These are phyloP conservation scores for Pterocarpus macrocarpus DNA, from an alignment of 306 rosid species.

Conservation along the genomic window DNA sequence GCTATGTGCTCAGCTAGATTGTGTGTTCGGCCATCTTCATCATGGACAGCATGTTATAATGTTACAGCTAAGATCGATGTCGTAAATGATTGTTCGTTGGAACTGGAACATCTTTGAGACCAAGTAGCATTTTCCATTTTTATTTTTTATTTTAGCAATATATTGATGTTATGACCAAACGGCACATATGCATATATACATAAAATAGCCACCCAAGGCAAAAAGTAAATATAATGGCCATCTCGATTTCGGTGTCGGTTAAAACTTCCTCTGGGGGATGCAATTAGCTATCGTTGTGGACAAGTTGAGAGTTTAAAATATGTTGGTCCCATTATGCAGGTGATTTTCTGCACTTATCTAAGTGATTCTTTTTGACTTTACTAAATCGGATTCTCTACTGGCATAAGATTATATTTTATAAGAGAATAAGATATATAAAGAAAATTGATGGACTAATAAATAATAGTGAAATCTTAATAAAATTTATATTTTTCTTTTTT, in stretches of 20 bases:
- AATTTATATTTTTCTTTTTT: too few relatives aligned
- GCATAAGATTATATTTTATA: too few relatives aligned
- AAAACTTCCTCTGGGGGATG: neutral
- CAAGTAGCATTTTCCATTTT: neutral
- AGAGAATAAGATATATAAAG: too few relatives aligned
- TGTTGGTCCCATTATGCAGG: too few relatives aligned
- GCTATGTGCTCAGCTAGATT: neutral
- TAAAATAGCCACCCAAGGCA: neutral
- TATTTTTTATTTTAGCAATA: neutral
- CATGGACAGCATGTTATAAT: conserved; percentile 45
- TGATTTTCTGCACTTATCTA: too few relatives aligned
- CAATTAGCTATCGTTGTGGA: neutral
- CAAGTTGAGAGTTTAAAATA: too few relatives aligned
- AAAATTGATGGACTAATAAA: too few relatives aligned
- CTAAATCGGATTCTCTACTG: too few relatives aligned
- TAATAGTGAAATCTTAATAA: too few relatives aligned
- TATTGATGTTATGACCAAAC: too few relatives aligned
- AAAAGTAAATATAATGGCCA: neutral
- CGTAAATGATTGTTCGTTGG: conserved; percentile 40
- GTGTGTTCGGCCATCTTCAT: conserved; percentile 57
- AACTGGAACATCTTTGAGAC: neutral
- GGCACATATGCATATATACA: neutral
- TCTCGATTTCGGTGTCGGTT: neutral
- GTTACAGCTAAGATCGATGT: conserved; percentile 52
- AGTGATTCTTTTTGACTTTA: too few relatives aligned